Evolutionary conservation across 805 yeast species (phyloP).

Genomic region (Trichomonascus vanleenenianus): DNA sequence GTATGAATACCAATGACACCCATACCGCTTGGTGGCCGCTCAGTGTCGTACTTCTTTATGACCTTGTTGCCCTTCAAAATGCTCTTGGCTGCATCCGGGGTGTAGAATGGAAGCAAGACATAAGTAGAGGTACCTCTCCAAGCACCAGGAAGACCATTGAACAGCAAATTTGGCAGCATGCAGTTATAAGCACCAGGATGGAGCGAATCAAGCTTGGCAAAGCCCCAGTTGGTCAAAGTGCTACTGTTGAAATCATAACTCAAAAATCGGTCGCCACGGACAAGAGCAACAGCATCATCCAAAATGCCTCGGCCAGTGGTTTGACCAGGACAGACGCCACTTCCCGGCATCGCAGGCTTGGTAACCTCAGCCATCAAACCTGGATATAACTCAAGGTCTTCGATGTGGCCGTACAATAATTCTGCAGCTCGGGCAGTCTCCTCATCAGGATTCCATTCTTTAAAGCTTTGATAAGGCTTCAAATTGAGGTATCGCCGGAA

Average conservation of each 20-base stretch:
- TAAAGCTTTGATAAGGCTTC: neutral
- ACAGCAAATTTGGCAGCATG: slow-evolving; percentile 1
- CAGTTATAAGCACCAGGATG: slow-evolving; percentile 1
- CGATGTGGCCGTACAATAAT: slow-evolving; percentile 2
- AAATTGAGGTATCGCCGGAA: slow-evolving; percentile 3
- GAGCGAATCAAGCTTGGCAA: slow-evolving; percentile 4
- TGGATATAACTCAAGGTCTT: slow-evolving; percentile 2
- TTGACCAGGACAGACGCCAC: slow-evolving; percentile 3
- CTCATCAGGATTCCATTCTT: slow-evolving; percentile 1
- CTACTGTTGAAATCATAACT: slow-evolving; percentile 1
- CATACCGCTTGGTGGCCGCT: slow-evolving; percentile 3
- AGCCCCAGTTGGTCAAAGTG: slow-evolving; percentile 2
- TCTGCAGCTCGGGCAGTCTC: slow-evolving; percentile 3
- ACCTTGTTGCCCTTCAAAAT: slow-evolving; percentile 1
- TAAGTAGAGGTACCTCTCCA: slow-evolving; percentile 2
- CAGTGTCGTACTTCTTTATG: slow-evolving; percentile 1
- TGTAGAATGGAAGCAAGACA: slow-evolving; percentile 1
- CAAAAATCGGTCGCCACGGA: slow-evolving; percentile 3
- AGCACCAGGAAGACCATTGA: slow-evolving; percentile 1
- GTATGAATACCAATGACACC: slow-evolving; percentile 1
- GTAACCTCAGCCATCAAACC: slow-evolving; percentile 4
- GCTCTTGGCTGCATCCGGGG: neutral
- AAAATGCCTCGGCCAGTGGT: slow-evolving; percentile 2
- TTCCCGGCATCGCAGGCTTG: slow-evolving; percentile 1
- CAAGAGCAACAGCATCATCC: slow-evolving; percentile 3